Conservation (phyloP, 2,329 filamentous ascomycete species). For the Apiospora koreana region DNA sequence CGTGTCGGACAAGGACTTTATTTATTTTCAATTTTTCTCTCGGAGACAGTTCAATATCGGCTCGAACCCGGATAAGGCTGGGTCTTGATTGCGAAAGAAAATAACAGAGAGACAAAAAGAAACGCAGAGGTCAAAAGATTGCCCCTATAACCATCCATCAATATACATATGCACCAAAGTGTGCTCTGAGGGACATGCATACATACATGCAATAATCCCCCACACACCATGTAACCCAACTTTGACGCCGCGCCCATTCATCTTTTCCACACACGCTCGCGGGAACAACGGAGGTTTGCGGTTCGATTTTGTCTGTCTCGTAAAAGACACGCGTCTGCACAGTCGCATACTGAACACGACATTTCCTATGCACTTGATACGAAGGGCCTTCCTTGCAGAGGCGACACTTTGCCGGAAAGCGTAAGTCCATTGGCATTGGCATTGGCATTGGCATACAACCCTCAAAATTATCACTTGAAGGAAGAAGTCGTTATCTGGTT, state of each 20-base stretch:
- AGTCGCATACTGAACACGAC: background rate
- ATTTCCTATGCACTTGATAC: background rate
- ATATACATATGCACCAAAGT: background rate
- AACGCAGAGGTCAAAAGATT: background rate
- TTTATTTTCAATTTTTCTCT: background rate
- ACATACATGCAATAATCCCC: background rate
- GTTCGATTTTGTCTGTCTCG: background rate
- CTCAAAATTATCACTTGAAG: background rate
- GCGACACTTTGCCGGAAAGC: background rate
- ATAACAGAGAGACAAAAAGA: background rate
- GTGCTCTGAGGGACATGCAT: background rate
- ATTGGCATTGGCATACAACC: background rate
- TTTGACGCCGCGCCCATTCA: background rate
- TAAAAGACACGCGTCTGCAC: constrained; percentile 3
- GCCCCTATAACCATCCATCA: background rate
- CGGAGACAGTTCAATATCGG: background rate
- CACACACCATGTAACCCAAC: constrained; percentile 7
- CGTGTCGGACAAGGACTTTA: background rate
- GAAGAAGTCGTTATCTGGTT: background rate
- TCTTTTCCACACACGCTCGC: background rate
- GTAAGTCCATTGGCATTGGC: background rate
- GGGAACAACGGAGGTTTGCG: background rate
- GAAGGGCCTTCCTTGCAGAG: constrained; percentile 1
- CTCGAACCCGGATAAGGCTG: background rate
- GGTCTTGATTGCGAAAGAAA: background rate